Percentiles rank a stretch among this genome's conserved stretches.
Evolutionary conservation across 176 grass and related monocot genomes (phyloP).

Genomic region (Zoysia japonica): DNA sequence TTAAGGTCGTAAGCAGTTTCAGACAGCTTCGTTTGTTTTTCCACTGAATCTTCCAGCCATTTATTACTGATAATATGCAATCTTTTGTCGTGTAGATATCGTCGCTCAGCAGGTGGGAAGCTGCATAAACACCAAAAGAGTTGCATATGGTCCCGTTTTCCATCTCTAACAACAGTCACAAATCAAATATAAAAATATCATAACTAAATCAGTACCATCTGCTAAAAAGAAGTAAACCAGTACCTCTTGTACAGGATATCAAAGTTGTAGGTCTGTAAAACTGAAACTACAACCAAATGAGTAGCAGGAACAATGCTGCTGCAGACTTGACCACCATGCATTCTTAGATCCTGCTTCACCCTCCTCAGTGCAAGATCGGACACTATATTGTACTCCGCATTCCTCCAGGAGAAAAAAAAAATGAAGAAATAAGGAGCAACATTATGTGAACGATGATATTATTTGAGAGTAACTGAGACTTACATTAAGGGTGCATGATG

Average conservation of each 20-base stretch:
- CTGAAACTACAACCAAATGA: slow-evolving; percentile 81
- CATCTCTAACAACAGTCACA: slow-evolving; percentile 9
- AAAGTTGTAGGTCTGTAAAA: slow-evolving; percentile 64
- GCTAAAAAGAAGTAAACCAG: slow-evolving; percentile 18
- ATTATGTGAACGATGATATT: slow-evolving; percentile 44
- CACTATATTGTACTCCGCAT: slow-evolving; percentile 73
- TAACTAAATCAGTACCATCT: neutral
- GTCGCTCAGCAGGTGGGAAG: slow-evolving; percentile 57
- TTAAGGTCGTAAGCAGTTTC: slow-evolving; percentile 85
- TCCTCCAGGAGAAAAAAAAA: slow-evolving; percentile 52
- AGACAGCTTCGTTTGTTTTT: slow-evolving; percentile 55
- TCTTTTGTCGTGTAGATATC: slow-evolving; percentile 70
- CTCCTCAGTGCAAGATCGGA: slow-evolving; percentile 78
- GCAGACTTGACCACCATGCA: slow-evolving; percentile 84
- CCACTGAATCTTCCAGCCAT: slow-evolving; percentile 91
- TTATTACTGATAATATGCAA: slow-evolving; percentile 71
- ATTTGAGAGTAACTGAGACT: slow-evolving; percentile 47
- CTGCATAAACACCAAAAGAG: slow-evolving; percentile 53
- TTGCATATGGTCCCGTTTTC: neutral
- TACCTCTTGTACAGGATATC: slow-evolving; percentile 88
- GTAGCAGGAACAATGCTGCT: slow-evolving; percentile 67
- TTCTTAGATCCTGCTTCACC: slow-evolving; percentile 74
- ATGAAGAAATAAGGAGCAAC: slow-evolving; percentile 29
- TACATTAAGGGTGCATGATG: slow-evolving; percentile 61
- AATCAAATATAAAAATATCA: slow-evolving; percentile 19